Evolutionary conservation across 2,329 filamentous ascomycete genomes (phyloP).

Genomic region (Colletotrichum sp.): DNA sequence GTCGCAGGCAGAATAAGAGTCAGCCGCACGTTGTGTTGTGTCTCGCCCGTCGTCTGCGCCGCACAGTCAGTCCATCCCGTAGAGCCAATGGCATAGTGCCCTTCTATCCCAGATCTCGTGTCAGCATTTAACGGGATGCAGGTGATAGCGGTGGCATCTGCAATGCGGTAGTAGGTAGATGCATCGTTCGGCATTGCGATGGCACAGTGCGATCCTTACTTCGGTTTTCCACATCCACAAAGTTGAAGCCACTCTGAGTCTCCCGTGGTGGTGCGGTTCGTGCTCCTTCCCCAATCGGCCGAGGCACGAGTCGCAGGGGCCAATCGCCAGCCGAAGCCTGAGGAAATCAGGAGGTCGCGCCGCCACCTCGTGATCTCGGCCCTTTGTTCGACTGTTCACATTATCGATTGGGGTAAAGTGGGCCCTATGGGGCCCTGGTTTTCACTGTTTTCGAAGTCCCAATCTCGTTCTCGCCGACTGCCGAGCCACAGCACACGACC

Average conservation of each 20-base stretch:
- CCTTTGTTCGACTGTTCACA: not conserved
- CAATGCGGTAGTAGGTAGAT: not conserved
- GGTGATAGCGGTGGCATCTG: not conserved
- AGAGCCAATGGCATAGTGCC: not conserved
- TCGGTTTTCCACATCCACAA: not conserved
- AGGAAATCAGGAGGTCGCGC: not conserved
- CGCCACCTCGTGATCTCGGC: not conserved
- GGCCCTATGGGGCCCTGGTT: not conserved
- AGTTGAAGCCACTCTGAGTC: not conserved
- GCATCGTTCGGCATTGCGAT: not conserved
- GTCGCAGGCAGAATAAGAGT: not conserved
- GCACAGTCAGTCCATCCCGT: not conserved
- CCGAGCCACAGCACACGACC: not conserved
- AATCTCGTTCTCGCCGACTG: not conserved
- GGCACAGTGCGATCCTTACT: not conserved
- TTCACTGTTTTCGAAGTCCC: not conserved
- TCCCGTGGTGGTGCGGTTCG: not conserved
- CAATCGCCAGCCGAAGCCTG: not conserved
- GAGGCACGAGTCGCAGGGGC: not conserved
- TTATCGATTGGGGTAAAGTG: constrained; percentile 7
- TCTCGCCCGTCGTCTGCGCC: not conserved
- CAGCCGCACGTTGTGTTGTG: not conserved
- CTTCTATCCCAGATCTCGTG: not conserved
- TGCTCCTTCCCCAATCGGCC: constrained; percentile 7
- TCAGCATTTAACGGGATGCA: not conserved